Evolutionary conservation across 345 rosid genomes (phyloP).

Genomic region (Linum tenue): DNA sequence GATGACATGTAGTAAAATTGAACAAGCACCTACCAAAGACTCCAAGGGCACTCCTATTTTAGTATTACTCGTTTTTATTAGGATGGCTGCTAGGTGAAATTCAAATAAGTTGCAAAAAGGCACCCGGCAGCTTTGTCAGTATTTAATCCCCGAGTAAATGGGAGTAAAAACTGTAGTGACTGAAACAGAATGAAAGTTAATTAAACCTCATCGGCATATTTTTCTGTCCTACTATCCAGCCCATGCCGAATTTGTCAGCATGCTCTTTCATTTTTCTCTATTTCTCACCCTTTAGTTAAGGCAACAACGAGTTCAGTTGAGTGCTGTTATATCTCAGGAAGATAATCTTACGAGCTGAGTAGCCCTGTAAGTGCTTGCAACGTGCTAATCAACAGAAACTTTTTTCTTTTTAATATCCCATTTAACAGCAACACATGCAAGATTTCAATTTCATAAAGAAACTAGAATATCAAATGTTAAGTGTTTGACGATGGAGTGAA

Average conservation of each 20-base stretch:
- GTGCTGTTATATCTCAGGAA: background rate
- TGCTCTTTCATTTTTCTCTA: background rate
- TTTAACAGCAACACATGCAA: background rate
- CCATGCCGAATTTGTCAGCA: background rate
- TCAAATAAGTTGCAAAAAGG: background rate
- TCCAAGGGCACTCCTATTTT: too few relatives aligned
- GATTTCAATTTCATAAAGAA: too few relatives aligned
- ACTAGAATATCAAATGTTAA: too few relatives aligned
- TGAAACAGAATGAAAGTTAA: too few relatives aligned
- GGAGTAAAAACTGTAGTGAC: too few relatives aligned
- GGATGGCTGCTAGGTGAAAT: background rate
- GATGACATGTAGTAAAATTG: too few relatives aligned
- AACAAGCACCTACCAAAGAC: too few relatives aligned
- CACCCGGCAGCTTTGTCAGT: background rate
- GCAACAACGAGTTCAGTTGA: background rate
- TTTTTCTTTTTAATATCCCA: background rate
- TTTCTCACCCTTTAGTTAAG: background rate
- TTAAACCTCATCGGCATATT: too few relatives aligned
- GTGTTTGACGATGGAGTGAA: slow-evolving; percentile 20
- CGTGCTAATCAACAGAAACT: background rate
- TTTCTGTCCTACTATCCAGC: background rate
- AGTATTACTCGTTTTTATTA: background rate
- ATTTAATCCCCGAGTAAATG: too few relatives aligned
- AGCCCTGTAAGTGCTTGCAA: background rate
- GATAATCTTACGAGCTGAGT: background rate